Base-by-base conservation (phyloP, 495 filamentous ascomycete species). In the Aspergillus olivimuriae region DNA sequence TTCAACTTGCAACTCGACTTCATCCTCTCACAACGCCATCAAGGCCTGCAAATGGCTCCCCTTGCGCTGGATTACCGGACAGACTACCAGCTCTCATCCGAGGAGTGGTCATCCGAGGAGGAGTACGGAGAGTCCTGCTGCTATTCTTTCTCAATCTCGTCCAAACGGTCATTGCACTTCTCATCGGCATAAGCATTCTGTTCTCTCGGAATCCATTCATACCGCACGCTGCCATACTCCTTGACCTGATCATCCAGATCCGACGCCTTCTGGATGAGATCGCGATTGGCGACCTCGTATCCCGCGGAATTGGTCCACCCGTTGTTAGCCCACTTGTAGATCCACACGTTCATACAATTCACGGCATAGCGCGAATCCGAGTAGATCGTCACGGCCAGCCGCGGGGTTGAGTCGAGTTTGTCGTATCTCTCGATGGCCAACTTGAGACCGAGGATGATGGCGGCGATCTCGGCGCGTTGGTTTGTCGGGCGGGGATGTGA, bases 391-490 rank as follows among this genome's bases (percentile, higher is more conserved):
- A 41, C 28, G 0, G 30, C 4, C 8, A 50, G 4, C 1, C 15
- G 10, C 1, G 41, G 47, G 10, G 24, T 21, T n/a, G 26, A 23
- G 11, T 49, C 2, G 0, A 67, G 44, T 5, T 57, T 19, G 0
- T 55, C 3, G 33, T 47, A 54, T 41, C 51, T 63, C n/a, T 54
- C 43, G 23, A 64, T 21, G 1, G 61, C 65, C 42, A 48, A 46
- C 37, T 66, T 23, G 3, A 72, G 52, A 14, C 62, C 69, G 7
- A 70, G 7, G 15, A 70, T 65, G 22, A 69, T 55, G 23, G 61
- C 63, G 1, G 44, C 48, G 24, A 73, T 38, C 46, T 73, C 62
- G 14, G 66, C 66, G 32, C 66, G 53, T 41, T 69, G 63, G 41
- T 55, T 68, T 6, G 70, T 72, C 3, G 68, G 61, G 0, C 21